Base-by-base conservation (phyloP, 139 green algal species). In the Asterochloris sp. region DNA sequence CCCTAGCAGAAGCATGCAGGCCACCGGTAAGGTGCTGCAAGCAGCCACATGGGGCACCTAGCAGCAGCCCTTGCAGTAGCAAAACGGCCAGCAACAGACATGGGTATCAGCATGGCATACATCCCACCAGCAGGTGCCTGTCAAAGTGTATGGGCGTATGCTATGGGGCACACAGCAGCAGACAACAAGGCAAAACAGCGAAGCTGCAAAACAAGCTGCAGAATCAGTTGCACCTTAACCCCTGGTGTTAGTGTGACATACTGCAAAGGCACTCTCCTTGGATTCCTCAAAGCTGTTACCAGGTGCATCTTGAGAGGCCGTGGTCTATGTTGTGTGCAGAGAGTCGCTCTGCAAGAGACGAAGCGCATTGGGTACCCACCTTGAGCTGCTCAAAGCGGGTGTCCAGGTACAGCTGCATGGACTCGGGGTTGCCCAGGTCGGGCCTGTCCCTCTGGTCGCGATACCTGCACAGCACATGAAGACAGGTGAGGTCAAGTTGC, bases 331-430 rank as follows among this genome's bases (percentile, higher is more conserved):
- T 19, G n/a, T 38, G 14, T 54, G 10, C 69, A 76, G 23, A n/a
- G 69, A 19, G 11, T 76, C 24, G n/a, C n/a, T 29, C 23, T 54
- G 69, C 9, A 13, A 29, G 77, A 54, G 12, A 71, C 1, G 4
- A 73, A 6, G 71, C 21, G 0, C 16, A 73, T 27, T 74, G 84
- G 19, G 67, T 83, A 38, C 85, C 69, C 83, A 97, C 91, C 90
- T 97, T 96, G 54, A 99, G 91, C 93, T 99, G 96, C 89, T 99
- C 96, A 86, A 99, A 99, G 75, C 97, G 92, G 13, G 95, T 98
- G 86, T 99, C 97, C 83, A 98, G 86, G 89, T 98, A 98, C 80
- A 97, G 90, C 73, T 97, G 91, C 85, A 97, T 91, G 61, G 89
- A 93, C 83, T 98, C 97, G 21, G 96, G 92, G 75, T 92, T 87